These are phyloP conservation scores for Naganishia friedmannii DNA, from an alignment of 768 basidiomycete genomes.

Conservation along the genomic window DNA sequence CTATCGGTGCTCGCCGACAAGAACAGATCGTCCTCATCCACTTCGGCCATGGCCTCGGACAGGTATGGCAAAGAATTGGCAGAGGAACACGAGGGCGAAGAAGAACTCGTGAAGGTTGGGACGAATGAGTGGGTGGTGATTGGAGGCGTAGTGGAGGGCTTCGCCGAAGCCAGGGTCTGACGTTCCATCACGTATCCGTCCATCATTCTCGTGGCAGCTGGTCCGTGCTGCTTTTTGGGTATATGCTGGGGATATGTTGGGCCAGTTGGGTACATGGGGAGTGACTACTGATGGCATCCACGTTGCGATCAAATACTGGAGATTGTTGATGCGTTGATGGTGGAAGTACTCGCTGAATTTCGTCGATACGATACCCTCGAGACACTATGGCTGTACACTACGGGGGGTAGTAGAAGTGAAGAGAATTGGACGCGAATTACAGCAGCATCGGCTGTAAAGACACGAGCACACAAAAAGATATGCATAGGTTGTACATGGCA, in stretches of 20 bases:
- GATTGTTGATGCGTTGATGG: not conserved
- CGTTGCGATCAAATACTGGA: not conserved
- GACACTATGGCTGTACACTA: not conserved
- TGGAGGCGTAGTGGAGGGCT: not conserved
- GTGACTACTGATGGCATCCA: not conserved
- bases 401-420: not conserved
- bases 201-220: not conserved
- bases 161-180: not conserved
- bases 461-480: not conserved
- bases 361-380: not conserved
- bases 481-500: not conserved
- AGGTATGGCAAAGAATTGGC: not conserved
- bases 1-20: conserved; percentile 8
- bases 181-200: not conserved
- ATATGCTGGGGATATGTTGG: no score
- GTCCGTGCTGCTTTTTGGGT: no score
- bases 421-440: not conserved
- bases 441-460: not conserved
- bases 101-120: not conserved
- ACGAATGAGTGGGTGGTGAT: not conserved
- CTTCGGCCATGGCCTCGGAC: not conserved
- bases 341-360: not conserved
- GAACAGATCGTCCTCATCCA: conserved; percentile 21
- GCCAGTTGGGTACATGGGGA: no score
- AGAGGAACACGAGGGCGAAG: conserved; percentile 9